Evolutionary conservation across 208 protist genomes (phyloP).

Genomic region (Wallacemonas sp.): DNA sequence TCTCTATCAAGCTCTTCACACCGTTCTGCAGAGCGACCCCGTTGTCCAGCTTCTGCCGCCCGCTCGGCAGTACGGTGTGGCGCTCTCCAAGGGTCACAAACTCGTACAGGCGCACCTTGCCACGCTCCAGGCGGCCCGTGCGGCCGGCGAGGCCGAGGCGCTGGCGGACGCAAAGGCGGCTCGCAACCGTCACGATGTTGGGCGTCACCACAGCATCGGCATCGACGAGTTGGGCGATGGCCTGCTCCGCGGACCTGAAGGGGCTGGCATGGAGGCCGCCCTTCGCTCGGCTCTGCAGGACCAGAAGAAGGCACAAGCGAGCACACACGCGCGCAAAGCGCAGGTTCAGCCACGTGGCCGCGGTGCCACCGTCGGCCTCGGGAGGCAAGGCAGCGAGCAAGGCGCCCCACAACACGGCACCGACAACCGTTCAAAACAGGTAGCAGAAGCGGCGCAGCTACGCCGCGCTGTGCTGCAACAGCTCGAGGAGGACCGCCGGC

Average conservation of each 20-base stretch:
- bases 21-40: slow-evolving; percentile 5
- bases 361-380: neutral
- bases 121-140: neutral
- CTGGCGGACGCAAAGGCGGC: neutral
- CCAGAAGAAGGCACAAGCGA: neutral
- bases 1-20: slow-evolving; percentile 25
- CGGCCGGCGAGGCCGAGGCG: neutral
- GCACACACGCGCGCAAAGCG: neutral
- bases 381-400: neutral
- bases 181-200: neutral
- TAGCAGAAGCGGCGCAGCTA: slow-evolving; percentile 3
- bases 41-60: slow-evolving; percentile 23
- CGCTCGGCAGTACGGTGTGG: slow-evolving; percentile 24
- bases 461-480: slow-evolving; percentile 11
- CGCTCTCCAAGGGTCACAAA: slow-evolving; percentile 24
- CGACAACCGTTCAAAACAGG: slow-evolving; percentile 9
- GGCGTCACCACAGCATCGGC: slow-evolving; percentile 4
- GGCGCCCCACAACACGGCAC: neutral
- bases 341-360: neutral
- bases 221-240: slow-evolving; percentile 12
- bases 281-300: neutral
- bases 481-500: slow-evolving; percentile 13
- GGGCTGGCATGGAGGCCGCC: neutral
- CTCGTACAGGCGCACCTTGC: slow-evolving; percentile 11
- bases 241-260: slow-evolving; percentile 3